phyloP scores from a whole-genome alignment of 208 protist genomes.

The Wallacemonas sp. region DNA sequence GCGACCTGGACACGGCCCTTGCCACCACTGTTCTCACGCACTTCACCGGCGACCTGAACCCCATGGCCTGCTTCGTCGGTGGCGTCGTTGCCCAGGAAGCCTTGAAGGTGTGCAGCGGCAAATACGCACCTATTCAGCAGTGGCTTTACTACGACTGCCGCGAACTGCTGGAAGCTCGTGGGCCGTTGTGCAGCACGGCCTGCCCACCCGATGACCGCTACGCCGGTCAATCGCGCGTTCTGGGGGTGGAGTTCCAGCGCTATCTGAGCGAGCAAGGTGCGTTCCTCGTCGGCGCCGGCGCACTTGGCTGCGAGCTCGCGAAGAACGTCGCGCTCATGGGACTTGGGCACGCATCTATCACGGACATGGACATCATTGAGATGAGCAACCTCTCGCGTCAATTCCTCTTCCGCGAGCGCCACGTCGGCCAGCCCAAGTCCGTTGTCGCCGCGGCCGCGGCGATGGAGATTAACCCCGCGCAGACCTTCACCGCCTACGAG shows the following conservation, averaged over 20 bases:
- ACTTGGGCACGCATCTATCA: constrained; percentile 93
- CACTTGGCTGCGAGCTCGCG: constrained; percentile 98
- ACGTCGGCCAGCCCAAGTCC: constrained; percentile 97
- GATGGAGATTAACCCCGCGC: constrained; percentile 92
- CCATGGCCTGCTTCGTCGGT: constrained; percentile 94
- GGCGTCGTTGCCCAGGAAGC: constrained; percentile 96
- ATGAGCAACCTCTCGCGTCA: constrained; percentile 99
- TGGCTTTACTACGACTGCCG: constrained; percentile 96
- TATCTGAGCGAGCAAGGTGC: constrained; percentile 74
- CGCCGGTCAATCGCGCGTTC: constrained; percentile 94
- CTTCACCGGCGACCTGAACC: constrained; percentile 80
- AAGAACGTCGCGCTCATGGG: constrained; percentile 99
- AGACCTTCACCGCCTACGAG: constrained; percentile 78
- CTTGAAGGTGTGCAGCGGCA: constrained; percentile 94
- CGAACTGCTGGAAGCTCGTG: constrained; percentile 77
- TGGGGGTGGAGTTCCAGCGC: constrained; percentile 92
- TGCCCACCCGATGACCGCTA: constrained; percentile 72
- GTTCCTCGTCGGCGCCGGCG: constrained; percentile 98
- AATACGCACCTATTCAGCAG: constrained; percentile 96
- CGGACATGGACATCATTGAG: constrained; percentile 99
- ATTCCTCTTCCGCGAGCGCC: constrained; percentile 98
- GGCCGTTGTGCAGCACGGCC: neutral
- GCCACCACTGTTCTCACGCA: constrained; percentile 46
- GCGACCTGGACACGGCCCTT: constrained; percentile 24
- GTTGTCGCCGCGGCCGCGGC: constrained; percentile 90